Evolutionary conservation across 1,284 basidiomycete genomes (phyloP).

Genomic region (Sanguinoderma infundibulare): DNA sequence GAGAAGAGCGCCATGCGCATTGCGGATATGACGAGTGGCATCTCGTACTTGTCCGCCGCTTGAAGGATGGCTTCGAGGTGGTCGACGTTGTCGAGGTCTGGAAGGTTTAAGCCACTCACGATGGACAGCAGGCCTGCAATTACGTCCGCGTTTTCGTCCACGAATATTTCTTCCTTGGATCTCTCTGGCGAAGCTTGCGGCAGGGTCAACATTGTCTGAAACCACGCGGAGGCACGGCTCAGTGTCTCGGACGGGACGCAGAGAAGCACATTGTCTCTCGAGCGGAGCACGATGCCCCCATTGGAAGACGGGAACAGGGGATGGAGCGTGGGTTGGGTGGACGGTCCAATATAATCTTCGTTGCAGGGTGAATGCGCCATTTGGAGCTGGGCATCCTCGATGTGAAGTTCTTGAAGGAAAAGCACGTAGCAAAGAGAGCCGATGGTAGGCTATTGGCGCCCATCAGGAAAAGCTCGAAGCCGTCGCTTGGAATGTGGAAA

Average conservation of each 20-base stretch:
- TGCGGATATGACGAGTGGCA: conserved; percentile 57
- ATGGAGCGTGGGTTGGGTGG: conserved; percentile 31
- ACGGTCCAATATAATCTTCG: neutral
- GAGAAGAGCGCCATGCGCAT: conserved; percentile 53
- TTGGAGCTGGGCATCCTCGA: neutral
- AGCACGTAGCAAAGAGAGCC: too few relatives aligned
- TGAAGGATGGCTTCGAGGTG: conserved; percentile 53
- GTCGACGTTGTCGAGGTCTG: conserved; percentile 50
- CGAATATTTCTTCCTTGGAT: neutral
- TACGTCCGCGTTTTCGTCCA: conserved; percentile 29
- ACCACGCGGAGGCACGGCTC: conserved; percentile 61
- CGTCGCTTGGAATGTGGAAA: too few relatives aligned
- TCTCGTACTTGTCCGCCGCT: conserved; percentile 68
- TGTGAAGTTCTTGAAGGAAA: too few relatives aligned
- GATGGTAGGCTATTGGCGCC: too few relatives aligned
- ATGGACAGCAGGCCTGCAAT: conserved; percentile 59
- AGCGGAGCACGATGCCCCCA: conserved; percentile 49
- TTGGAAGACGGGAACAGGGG: conserved; percentile 42
- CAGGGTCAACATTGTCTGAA: conserved; percentile 55
- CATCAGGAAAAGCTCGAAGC: too few relatives aligned
- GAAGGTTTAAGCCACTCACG: conserved; percentile 55
- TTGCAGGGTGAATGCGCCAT: neutral
- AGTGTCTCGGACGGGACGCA: conserved; percentile 58
- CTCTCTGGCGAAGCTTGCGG: conserved; percentile 33
- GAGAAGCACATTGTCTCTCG: conserved; percentile 49